A percentile compares a stretch with the other conserved stretches of the same genome.
phyloP scores from a whole-genome alignment of 1,284 basidiomycete genomes.

The Melampsora americana region DNA sequence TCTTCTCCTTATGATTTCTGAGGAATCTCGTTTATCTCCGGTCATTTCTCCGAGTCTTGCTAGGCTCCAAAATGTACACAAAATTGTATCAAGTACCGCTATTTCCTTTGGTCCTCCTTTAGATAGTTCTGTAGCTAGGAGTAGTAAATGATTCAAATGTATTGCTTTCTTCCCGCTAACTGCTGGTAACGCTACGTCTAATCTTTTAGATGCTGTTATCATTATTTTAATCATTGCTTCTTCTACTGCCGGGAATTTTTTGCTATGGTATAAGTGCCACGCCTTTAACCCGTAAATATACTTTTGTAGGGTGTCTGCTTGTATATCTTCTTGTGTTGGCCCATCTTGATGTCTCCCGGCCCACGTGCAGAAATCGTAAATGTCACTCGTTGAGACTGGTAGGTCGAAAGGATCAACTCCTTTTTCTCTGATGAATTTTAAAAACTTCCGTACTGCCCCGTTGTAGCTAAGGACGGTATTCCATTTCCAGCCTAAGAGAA shows the following conservation, averaged over 20 bases:
- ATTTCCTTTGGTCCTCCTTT: no score
- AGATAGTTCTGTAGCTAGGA: no score
- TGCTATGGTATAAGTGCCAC: no score
- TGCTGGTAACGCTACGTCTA: no score
- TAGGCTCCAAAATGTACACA: no score
- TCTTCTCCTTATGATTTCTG: no score
- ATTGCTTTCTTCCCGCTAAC: no score
- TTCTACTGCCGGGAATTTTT: background rate
- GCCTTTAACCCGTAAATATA: conserved; percentile 14
- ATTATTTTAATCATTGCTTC: background rate
- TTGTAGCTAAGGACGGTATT: conserved; percentile 1
- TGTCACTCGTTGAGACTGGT: background rate
- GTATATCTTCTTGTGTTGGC: background rate
- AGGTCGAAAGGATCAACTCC: background rate
- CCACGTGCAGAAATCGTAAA: background rate
- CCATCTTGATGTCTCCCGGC: background rate
- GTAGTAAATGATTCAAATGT: no score
- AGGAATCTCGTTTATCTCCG: no score
- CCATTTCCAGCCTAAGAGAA: conserved; percentile 6
- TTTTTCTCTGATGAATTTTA: background rate
- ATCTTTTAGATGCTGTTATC: background rate
- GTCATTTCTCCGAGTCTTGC: no score
- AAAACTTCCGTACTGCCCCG: background rate
- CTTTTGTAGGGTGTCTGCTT: background rate
- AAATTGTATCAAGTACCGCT: no score